Conservation (phyloP, 2,329 filamentous ascomycete species). For the Lasiodiplodia sp. region DNA sequence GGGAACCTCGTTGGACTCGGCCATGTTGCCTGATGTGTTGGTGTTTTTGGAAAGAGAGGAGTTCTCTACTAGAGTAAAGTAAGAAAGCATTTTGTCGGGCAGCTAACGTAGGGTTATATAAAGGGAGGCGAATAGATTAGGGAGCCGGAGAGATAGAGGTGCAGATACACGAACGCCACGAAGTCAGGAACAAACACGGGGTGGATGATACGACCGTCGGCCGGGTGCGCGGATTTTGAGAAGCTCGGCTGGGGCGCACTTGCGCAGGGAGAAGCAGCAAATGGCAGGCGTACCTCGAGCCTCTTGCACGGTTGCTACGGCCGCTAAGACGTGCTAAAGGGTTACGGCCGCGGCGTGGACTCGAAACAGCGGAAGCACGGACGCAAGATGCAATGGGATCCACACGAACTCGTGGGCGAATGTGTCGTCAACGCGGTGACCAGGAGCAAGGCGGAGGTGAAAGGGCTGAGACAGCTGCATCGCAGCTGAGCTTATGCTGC, state of each 20-base stretch:
- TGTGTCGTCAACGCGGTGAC: conserved; percentile 1
- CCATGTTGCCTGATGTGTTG: conserved; percentile 14
- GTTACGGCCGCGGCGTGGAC: conserved; percentile 20
- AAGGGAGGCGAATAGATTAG: not conserved
- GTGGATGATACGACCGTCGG: not conserved
- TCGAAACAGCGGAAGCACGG: conserved; percentile 16
- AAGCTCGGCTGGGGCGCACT: conserved; percentile 1
- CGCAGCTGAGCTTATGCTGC: conserved; percentile 6
- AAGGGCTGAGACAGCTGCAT: not conserved
- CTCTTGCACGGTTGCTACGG: conserved; percentile 5
- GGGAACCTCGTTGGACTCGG: conserved; percentile 38
- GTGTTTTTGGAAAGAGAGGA: not conserved
- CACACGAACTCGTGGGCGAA: not conserved
- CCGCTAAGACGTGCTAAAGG: conserved; percentile 7
- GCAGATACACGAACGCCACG: conserved; percentile 21
- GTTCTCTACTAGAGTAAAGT: conserved; percentile 20
- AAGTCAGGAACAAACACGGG: not conserved
- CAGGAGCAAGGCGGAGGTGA: conserved; percentile 2
- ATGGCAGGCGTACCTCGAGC: conserved; percentile 1
- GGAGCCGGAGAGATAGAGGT: not conserved
- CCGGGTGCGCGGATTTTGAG: conserved; percentile 3
- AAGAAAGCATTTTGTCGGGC: conserved; percentile 23
- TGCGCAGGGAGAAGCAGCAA: conserved; percentile 5
- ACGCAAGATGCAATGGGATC: conserved; percentile 8
- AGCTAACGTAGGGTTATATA: conserved; percentile 5